Evolutionary conservation across 148 eudicot species (phyloP), one percentile per base, ranked within the genome.

Genomic region (Cornus florida): DNA sequence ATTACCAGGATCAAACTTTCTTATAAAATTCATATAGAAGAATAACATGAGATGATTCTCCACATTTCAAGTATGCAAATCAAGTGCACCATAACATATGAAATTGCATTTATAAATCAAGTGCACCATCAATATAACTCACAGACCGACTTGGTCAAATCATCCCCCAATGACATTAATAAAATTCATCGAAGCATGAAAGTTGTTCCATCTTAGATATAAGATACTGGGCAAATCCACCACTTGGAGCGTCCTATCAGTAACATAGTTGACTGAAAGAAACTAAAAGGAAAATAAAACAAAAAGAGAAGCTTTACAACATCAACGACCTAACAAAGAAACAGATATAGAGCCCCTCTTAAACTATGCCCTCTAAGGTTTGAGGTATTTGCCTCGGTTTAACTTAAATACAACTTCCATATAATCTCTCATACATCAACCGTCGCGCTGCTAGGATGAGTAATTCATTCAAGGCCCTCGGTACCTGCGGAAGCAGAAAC

Each of bases 391-490:
- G 20, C 64, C 17, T 67, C 50, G 28, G 19, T 65, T 77, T 53
- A 53, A 68, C 10, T 76, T 53, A 31, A 35, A n/a, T n/a, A 3
- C 35, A 46, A 39, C 23, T 28, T 24, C 31, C 11, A 32, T 13
- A 5, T 66, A 11, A 53, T 69, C 66, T 69, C 66, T 46, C 22
- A 67, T 24, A 28, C 22, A 41, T 39, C 11, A 76, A 76, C 46
- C 17, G 20, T 23, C 35, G 69, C 32, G 38, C 56, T 35, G 78
- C 57, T 32, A n/a, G 66, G 71, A 24, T 39, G 11, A 48, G 31
- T 11, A 14, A 33, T 50, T 7, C n/a, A 13, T 67, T 86, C 82
- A 93, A 82, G 97, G 95, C 28, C 97, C 97, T 79, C 94, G 74
- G 41, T 73, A 71, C 79, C 81, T 78, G 20, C 86, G 84, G 74